Evolutionary conservation across 352 stramenopile genomes (phyloP).

Genomic region (Phytophthora sojae): DNA sequence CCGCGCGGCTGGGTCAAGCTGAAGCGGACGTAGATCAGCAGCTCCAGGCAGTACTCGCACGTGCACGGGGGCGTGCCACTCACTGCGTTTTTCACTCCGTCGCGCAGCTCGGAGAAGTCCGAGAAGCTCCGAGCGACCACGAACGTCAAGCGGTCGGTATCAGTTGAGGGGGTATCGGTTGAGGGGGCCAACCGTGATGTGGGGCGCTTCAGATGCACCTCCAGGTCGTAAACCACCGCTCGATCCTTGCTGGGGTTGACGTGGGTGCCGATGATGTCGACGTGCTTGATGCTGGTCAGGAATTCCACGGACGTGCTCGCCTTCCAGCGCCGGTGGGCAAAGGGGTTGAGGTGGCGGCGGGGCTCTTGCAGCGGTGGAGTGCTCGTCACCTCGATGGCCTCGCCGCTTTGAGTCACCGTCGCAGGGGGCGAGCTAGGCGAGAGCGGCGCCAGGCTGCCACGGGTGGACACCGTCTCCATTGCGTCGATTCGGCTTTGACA

Average conservation of each 20-base stretch:
- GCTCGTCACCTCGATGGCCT: not conserved
- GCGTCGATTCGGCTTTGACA: slow-evolving; percentile 7
- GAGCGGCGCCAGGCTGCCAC: slow-evolving; percentile 10
- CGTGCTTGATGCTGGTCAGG: slow-evolving; percentile 42
- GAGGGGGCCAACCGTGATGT: slow-evolving; percentile 16
- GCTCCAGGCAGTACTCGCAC: slow-evolving; percentile 59
- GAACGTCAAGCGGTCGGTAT: not conserved
- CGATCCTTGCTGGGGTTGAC: slow-evolving; percentile 10
- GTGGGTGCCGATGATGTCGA: slow-evolving; percentile 46
- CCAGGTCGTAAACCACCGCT: slow-evolving; percentile 46
- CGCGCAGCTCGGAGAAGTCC: slow-evolving; percentile 49
- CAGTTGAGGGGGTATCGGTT: no score
- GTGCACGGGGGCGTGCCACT: slow-evolving; percentile 39
- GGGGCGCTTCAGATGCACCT: slow-evolving; percentile 38
- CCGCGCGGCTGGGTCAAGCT: slow-evolving; percentile 40
- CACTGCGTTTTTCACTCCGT: slow-evolving; percentile 30
- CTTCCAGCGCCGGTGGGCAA: slow-evolving; percentile 41
- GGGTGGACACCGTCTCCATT: slow-evolving; percentile 12
- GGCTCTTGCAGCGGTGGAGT: not conserved
- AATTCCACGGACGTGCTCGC: slow-evolving; percentile 32
- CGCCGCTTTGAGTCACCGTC: not conserved
- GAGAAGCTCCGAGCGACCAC: slow-evolving; percentile 58
- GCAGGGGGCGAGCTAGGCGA: slow-evolving; percentile 1
- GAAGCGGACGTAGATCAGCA: slow-evolving; percentile 57
- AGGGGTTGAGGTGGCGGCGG: slow-evolving; percentile 20